Base-by-base conservation (phyloP, 768 basidiomycete species). In the Suillus alpinus region DNA sequence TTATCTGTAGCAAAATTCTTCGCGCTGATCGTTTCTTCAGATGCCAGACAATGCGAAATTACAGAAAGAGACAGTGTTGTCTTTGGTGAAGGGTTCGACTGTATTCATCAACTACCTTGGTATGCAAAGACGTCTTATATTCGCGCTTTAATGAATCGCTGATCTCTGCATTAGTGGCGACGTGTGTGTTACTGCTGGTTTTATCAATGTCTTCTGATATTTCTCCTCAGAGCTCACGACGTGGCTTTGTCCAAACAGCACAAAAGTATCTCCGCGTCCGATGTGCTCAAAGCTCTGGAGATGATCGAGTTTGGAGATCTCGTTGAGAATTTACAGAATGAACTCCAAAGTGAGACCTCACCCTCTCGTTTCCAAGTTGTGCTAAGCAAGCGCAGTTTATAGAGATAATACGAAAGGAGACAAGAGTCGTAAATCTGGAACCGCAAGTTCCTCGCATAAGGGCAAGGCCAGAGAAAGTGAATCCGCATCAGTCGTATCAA, bases 31-130 rank as follows among this genome's bases (percentile, higher is more conserved):
- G 1, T 49, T 39, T 52, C 50, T 14, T 1, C 59, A 95, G 95
- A 76, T 96, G 3, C 92, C 94, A 6, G 88, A 93, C 0, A 88
- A 86, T 65, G 83, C 88, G 13, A 96, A 96, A 69, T 74, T 97
- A 59, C 91, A 94, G 67, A 96, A 95, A 63, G 96, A 98, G 61
- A 91, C 92, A 0, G 86, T 95, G 0, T 72, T 91, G 1, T 92
- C 94, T 13, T 80, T 97, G 10, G 81, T 91, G 14, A 95, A 95
- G 70, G 89, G 89, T 34, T 93, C 95, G 4, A 95, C 95, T 0
- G 90, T 98, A 56, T 98, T 98, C 73, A 95, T 99, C 66, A 95
- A 91, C 72, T 96, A 95, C 67, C 79, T 98, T 8, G 89, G 95
- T 90, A 71, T 66, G 87, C 23, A 44, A 18, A 10, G 13, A 23